These are phyloP conservation scores for Populus euphratica DNA, from an alignment of 345 rosid genomes.

Conservation along the genomic window DNA sequence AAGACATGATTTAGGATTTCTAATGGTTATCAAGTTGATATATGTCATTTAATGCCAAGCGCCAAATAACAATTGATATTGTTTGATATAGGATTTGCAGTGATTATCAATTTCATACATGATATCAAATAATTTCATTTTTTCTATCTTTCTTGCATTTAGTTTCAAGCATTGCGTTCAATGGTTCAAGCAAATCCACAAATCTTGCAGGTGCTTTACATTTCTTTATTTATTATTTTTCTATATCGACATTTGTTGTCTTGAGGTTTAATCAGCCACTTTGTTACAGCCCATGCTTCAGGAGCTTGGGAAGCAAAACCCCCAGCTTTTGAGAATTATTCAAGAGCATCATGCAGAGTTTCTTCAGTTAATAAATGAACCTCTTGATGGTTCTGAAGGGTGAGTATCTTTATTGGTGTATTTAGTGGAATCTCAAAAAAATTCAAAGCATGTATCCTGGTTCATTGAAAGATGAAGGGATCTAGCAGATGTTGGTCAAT, in stretches of 20 bases:
- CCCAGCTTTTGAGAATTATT: constrained; percentile 81
- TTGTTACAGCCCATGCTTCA: constrained; percentile 93
- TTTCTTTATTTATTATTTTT: not conserved
- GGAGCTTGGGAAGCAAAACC: constrained; percentile 98
- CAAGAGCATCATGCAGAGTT: constrained; percentile 94
- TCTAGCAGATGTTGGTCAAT: no score
- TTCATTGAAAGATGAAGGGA: no score
- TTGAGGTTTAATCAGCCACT: constrained; percentile 17
- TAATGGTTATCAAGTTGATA: no score
- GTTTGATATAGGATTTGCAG: not conserved
- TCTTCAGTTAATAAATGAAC: constrained; percentile 92
- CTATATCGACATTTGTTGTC: not conserved
- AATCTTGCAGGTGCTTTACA: constrained; percentile 67
- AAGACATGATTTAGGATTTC: no score
- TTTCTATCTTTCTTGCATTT: constrained; percentile 9
- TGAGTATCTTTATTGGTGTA: constrained; percentile 31
- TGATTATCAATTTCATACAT: not conserved
- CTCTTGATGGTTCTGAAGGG: constrained; percentile 91
- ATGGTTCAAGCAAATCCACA: constrained; percentile 98
- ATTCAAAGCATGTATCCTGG: no score
- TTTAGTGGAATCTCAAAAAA: not conserved
- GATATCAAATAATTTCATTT: not conserved
- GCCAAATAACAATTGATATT: not conserved
- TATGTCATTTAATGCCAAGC: no score
- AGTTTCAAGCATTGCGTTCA: constrained; percentile 91